Percentiles rank a stretch among this genome's conserved stretches.
phyloP scores from a whole-genome alignment of 1,284 basidiomycete species.

The Malassezia yamatoensis region DNA sequence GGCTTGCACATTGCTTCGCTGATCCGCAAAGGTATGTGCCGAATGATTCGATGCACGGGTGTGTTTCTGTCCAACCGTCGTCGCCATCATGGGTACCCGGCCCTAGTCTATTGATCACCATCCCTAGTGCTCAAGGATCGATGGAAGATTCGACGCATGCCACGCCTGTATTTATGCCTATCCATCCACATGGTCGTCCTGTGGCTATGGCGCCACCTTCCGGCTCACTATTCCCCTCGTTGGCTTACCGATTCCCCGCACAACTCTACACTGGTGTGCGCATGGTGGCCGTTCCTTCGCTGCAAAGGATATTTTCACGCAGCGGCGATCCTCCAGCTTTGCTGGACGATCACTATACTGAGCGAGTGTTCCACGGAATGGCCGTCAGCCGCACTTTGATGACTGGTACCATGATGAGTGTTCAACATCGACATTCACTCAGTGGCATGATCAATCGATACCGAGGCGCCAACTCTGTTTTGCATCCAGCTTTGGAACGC shows the following conservation, averaged over 20 bases:
- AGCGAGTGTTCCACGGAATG: constrained; percentile 42
- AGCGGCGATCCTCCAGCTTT: constrained; percentile 33
- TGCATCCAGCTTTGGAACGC: constrained; percentile 28
- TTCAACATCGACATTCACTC: constrained; percentile 26
- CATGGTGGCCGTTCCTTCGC: constrained; percentile 24
- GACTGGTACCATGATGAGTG: constrained; percentile 22
- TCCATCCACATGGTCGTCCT: constrained; percentile 35
- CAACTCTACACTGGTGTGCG: constrained; percentile 31
- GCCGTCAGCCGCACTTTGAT: constrained; percentile 35
- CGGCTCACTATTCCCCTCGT: constrained; percentile 28
- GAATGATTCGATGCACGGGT: constrained; percentile 36
- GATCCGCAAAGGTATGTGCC: constrained; percentile 35
- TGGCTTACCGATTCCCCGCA: constrained; percentile 30
- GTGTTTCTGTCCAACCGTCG: constrained; percentile 29
- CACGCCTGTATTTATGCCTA: constrained; percentile 32
- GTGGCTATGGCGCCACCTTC: constrained; percentile 29
- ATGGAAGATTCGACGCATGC: constrained; percentile 22
- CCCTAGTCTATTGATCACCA: constrained; percentile 38
- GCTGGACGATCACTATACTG: constrained; percentile 39
- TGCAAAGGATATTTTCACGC: constrained; percentile 32
- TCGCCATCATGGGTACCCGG: constrained; percentile 28
- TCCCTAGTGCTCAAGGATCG: constrained; percentile 23
- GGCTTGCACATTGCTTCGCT: constrained; percentile 31
- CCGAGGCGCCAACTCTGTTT: constrained; percentile 30
- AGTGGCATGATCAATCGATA: constrained; percentile 24